Evolutionary conservation across 2,329 filamentous ascomycete genomes (phyloP), one percentile per base, ranked within the genome.

Genomic region (Penicillium olsonii): DNA sequence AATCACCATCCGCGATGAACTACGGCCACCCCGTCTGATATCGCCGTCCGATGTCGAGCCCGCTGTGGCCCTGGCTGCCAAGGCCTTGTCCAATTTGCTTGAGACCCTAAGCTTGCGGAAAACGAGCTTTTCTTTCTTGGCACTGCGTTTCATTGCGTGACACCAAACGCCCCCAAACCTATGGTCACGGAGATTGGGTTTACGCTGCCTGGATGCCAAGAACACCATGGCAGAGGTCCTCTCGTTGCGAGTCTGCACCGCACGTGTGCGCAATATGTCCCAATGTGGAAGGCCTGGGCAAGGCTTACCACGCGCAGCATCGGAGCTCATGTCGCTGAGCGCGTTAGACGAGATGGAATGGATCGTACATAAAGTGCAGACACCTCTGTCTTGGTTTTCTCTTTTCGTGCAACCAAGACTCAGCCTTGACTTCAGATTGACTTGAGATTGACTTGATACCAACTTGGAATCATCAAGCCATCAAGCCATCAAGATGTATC

Each of bases 401-500:
- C 29, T 17, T 43, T 42, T 27, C 17, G 52, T 26, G 40, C 41
- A 48, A 37, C 24, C 18, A 14, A 19, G 19, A 38, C 37, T 41
- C 33, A 38, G 37, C 27, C 31, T 29, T 48, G 35, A 37, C 42
- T 47, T 47, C 50, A 34, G 24, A 29, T 37, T 20, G 10, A 33
- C 11, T 42, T 37, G 29, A 24, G n/a, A n/a, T 31, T n/a, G n/a
- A n/a, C n/a, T n/a, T n/a, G n/a, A n/a, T n/a, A n/a, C n/a, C n/a
- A n/a, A n/a, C 29, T n/a, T 47, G 12, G 46, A 29, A 37, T 14
- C 12, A 45, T 61, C 73, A 81, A 73, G 56, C 29, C 29, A 43
- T 47, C n/a, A 47, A 29, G 38, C 17, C 12, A 45, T 61, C 73
- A 81, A 73, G 56, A 84, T 84, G 80, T 70, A 72, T 63, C 78